A percentile compares a stretch with the other conserved stretches of the same genome.
phyloP scores from a whole-genome alignment of 2,329 filamentous ascomycete genomes.

The Sclerotiophoma versabilis region DNA sequence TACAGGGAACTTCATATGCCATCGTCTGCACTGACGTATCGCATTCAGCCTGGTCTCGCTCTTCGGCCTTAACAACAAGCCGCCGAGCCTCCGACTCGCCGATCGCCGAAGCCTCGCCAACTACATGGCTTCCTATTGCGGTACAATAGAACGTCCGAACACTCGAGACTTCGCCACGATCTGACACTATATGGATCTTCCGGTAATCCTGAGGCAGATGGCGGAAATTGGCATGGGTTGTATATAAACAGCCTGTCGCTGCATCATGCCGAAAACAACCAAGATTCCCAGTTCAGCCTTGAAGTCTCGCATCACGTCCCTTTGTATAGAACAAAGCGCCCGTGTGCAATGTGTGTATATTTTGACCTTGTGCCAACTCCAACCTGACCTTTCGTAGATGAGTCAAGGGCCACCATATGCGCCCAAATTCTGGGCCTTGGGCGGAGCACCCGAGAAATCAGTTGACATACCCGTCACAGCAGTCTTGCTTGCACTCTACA shows the following conservation, averaged over 20 bases:
- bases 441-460: slow-evolving; percentile 42
- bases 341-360: neutral
- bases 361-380: neutral
- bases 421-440: slow-evolving; percentile 39
- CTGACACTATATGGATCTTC: too few relatives aligned
- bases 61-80: neutral
- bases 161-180: too few relatives aligned
- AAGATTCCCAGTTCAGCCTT: too few relatives aligned
- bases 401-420: slow-evolving; percentile 27
- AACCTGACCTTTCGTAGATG: slow-evolving; percentile 3
- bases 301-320: too few relatives aligned
- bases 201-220: too few relatives aligned
- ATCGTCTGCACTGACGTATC: too few relatives aligned
- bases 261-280: too few relatives aligned
- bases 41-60: neutral
- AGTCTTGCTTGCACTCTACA: slow-evolving; percentile 50
- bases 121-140: too few relatives aligned
- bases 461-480: slow-evolving; percentile 51
- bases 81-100: neutral
- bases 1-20: neutral
- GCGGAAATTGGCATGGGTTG: too few relatives aligned
- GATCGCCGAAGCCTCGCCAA: neutral
- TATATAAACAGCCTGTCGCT: too few relatives aligned
- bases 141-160: too few relatives aligned
- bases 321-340: too few relatives aligned